Conservation (phyloP, 176 grass and related monocot species). For the Juncus inflexus region DNA sequence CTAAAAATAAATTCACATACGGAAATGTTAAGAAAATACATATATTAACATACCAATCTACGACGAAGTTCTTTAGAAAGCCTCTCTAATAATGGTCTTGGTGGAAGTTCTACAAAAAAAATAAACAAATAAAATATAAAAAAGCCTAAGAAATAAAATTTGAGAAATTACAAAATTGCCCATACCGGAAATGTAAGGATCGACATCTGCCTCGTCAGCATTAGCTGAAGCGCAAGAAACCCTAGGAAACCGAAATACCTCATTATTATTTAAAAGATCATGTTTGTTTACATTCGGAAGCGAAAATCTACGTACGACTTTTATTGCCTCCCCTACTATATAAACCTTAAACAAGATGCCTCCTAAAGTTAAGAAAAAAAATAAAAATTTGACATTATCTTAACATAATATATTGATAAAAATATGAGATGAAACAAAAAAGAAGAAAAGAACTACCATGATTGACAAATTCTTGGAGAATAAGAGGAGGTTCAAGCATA, state of each 20-base stretch:
- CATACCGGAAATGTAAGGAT: conserved; percentile 74
- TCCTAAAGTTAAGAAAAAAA: conserved; percentile 27
- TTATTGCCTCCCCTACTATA: conserved; percentile 77
- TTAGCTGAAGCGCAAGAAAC: conserved; percentile 84
- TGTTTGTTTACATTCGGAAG: conserved; percentile 71
- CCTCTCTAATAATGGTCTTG: conserved; percentile 65
- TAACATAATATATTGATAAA: no score
- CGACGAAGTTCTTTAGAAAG: conserved; percentile 66
- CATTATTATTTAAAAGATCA: conserved; percentile 29
- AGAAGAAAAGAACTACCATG: conserved; percentile 47
- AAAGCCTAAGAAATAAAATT: background rate
- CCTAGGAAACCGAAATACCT: conserved; percentile 77
- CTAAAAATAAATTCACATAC: background rate
- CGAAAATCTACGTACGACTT: conserved; percentile 71
- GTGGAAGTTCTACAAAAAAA: conserved; percentile 72
- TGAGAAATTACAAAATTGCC: background rate
- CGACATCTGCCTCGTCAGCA: conserved; percentile 76
- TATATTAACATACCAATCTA: conserved; percentile 47
- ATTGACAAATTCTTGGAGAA: conserved; percentile 94
- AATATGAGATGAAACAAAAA: no score
- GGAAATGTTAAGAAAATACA: background rate
- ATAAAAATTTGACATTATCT: background rate
- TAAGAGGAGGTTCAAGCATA: conserved; percentile 72
- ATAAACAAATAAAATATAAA: conserved; percentile 18
- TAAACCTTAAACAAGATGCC: conserved; percentile 94